A percentile compares a stretch with the other conserved stretches of the same genome.
Evolutionary conservation across 2,329 filamentous ascomycete species (phyloP).

Genomic region (Pseudogymnoascus destructans): DNA sequence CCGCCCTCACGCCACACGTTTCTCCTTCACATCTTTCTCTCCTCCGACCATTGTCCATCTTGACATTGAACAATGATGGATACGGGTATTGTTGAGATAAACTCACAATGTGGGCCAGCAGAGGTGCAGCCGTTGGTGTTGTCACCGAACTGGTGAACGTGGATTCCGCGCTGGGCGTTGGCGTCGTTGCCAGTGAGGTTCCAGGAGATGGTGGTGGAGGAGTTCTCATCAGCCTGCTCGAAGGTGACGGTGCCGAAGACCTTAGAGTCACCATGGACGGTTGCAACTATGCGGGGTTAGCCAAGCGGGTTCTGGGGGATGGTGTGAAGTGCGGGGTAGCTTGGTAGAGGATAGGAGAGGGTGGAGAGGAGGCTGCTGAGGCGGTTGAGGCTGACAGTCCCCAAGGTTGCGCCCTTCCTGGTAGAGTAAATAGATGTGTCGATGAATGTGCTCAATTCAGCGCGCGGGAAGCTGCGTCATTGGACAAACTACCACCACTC

Average conservation of each 20-base stretch:
- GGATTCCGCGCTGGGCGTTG: slow-evolving; percentile 94
- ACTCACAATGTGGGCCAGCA: slow-evolving; percentile 90
- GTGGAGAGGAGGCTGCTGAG: slow-evolving; percentile 12
- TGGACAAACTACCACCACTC: slow-evolving; percentile 10
- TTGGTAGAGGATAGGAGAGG: not conserved
- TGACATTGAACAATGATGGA: not conserved
- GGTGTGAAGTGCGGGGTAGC: not conserved
- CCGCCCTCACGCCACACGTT: slow-evolving; percentile 4
- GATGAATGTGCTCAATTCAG: slow-evolving; percentile 47
- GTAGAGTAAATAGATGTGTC: slow-evolving; percentile 17
- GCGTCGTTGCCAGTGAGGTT: slow-evolving; percentile 85
- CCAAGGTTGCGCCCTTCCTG: slow-evolving; percentile 32
- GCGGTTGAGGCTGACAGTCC: slow-evolving; percentile 25
- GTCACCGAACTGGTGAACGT: slow-evolving; percentile 98
- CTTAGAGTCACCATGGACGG: slow-evolving; percentile 96
- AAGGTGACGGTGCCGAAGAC: slow-evolving; percentile 88
- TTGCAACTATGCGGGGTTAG: slow-evolving; percentile 54
- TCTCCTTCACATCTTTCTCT: not conserved
- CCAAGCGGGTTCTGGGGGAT: not conserved
- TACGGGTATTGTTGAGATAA: not conserved
- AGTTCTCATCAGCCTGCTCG: slow-evolving; percentile 74
- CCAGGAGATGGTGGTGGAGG: slow-evolving; percentile 78
- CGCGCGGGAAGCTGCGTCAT: slow-evolving; percentile 30
- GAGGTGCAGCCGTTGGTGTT: slow-evolving; percentile 99
- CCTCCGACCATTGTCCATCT: not conserved